Evolutionary conservation across 305 asterid genomes (phyloP).

Genomic region (Fraxinus albicans): DNA sequence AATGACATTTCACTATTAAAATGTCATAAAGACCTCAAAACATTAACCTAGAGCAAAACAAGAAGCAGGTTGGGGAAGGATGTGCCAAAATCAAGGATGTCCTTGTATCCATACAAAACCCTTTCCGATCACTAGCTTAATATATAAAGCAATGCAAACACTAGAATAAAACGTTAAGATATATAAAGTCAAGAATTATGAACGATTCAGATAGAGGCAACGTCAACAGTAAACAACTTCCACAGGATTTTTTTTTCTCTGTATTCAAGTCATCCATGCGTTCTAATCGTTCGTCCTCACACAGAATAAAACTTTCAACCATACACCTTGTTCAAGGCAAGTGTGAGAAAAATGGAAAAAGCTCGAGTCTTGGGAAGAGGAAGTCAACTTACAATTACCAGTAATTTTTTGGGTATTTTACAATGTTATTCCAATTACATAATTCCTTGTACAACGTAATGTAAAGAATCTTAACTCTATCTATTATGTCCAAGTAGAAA

Average conservation of each 20-base stretch:
- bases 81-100: constrained; percentile 12
- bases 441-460: neutral
- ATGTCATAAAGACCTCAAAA: constrained; percentile 7
- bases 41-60: constrained; percentile 18
- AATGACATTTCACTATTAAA: neutral
- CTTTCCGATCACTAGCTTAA: constrained; percentile 17
- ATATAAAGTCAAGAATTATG: neutral
- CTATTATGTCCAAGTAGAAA: constrained; percentile 3
- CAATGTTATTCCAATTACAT: constrained; percentile 10
- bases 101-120: neutral
- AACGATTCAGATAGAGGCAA: neutral
- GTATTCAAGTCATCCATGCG: neutral
- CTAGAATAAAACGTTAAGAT: neutral
- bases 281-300: neutral
- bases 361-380: constrained; percentile 1
- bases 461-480: neutral
- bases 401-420: neutral
- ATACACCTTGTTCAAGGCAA: neutral
- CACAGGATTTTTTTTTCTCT: neutral
- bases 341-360: neutral
- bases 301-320: constrained; percentile 6
- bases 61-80: constrained; percentile 8
- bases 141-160: constrained; percentile 6
- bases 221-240: neutral
- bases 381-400: constrained; percentile 32